A percentile compares a stretch with the other conserved stretches of the same genome.
Conservation (phyloP, 2,329 filamentous ascomycete species). For the Fusarium cicatricum region DNA sequence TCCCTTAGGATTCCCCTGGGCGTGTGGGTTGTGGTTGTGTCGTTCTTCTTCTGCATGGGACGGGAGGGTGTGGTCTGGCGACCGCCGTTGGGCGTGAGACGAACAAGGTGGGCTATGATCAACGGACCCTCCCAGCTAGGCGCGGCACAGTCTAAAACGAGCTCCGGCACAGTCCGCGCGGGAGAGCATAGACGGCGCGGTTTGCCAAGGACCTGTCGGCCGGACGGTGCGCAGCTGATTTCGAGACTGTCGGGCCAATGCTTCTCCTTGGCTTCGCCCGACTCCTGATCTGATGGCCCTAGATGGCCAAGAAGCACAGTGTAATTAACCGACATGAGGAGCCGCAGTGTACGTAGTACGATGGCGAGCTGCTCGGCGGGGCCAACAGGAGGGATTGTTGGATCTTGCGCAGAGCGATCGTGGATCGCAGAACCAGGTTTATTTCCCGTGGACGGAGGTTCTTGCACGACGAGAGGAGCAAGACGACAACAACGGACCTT, state of each 20-base stretch:
- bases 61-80: conserved; percentile 19
- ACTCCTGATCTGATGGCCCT: conserved; percentile 31
- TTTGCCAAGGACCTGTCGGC: conserved; percentile 14
- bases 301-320: neutral
- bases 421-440: conserved; percentile 38
- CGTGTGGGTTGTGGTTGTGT: conserved; percentile 32
- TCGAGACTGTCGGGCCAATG: conserved; percentile 7
- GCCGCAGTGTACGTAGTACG: conserved; percentile 8
- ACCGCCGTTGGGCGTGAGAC: conserved; percentile 31
- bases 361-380: conserved; percentile 17
- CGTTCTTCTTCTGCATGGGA: neutral
- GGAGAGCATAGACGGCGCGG: conserved; percentile 1
- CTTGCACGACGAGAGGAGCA: conserved; percentile 9
- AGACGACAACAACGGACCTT: conserved; percentile 13
- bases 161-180: conserved; percentile 17
- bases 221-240: conserved; percentile 23
- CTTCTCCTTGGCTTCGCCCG: conserved; percentile 22
- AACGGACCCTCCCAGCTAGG: conserved; percentile 6
- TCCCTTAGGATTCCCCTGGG: conserved; percentile 24
- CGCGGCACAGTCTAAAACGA: conserved; percentile 21
- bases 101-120: conserved; percentile 27
- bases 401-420: conserved; percentile 37
- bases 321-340: conserved; percentile 1
- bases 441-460: conserved; percentile 26
- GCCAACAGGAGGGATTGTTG: conserved; percentile 24